These are phyloP conservation scores for Trichoderma oligosporum DNA, from an alignment of 2,329 filamentous ascomycete genomes.

Conservation along the genomic window DNA sequence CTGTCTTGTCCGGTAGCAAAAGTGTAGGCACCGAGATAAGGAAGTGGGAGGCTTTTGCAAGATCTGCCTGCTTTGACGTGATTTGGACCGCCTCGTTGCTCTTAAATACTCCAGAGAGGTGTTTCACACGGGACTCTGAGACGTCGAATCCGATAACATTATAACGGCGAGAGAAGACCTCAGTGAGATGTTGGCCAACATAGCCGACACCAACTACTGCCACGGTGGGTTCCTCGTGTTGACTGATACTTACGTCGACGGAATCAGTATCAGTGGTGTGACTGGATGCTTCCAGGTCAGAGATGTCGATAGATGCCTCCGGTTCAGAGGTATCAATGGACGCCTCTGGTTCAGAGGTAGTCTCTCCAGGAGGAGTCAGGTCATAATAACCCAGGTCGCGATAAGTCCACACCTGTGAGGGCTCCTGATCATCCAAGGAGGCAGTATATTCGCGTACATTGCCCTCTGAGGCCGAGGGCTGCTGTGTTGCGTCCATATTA, in stretches of 20 bases:
- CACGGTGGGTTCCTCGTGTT: slow-evolving; percentile 33
- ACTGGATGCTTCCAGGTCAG: slow-evolving; percentile 24
- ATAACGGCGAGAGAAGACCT: slow-evolving; percentile 40
- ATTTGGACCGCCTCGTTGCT: slow-evolving; percentile 35
- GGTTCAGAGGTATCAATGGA: no score
- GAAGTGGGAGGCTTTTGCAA: slow-evolving; percentile 47
- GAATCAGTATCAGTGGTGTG: slow-evolving; percentile 4
- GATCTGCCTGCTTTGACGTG: slow-evolving; percentile 37
- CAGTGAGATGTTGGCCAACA: slow-evolving; percentile 48
- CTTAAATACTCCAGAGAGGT: slow-evolving; percentile 31
- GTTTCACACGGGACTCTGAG: slow-evolving; percentile 37
- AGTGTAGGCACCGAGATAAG: slow-evolving; percentile 53
- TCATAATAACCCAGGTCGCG: slow-evolving; percentile 30
- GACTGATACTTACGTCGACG: slow-evolving; percentile 12
- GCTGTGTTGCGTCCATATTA: not conserved
- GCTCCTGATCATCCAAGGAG: slow-evolving; percentile 9
- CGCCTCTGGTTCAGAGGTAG: slow-evolving; percentile 27
- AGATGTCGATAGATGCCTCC: slow-evolving; percentile 20
- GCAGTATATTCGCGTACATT: not conserved
- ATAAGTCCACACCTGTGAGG: slow-evolving; percentile 26
- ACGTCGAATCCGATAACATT: slow-evolving; percentile 48
- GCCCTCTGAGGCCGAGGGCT: not conserved
- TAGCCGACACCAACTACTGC: slow-evolving; percentile 52
- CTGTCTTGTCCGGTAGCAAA: slow-evolving; percentile 42
- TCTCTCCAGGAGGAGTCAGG: slow-evolving; percentile 34